phyloP scores from a whole-genome alignment of 1,139 yeast species.

The Pneumocystis oryctolagi region DNA sequence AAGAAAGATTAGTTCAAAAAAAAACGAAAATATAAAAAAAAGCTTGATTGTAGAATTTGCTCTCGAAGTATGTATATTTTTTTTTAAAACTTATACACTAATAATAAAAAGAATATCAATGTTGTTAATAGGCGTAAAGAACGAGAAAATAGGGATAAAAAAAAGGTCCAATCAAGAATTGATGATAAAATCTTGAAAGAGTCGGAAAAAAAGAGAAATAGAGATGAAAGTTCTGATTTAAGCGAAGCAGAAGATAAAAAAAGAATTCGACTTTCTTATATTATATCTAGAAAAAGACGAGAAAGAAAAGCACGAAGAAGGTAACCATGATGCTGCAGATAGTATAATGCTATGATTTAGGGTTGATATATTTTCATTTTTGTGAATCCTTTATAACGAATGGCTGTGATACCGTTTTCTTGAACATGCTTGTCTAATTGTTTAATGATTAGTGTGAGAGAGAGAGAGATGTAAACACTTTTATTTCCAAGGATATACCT shows the following conservation, averaged over 20 bases:
- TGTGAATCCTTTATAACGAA: neutral
- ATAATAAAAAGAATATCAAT: conserved; percentile 45
- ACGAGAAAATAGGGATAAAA: conserved; percentile 37
- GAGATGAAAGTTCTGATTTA: neutral
- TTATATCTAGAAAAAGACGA: neutral
- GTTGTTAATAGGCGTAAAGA: conserved; percentile 84
- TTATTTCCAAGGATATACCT: conserved; percentile 21
- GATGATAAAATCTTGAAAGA: neutral
- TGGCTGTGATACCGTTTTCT: neutral
- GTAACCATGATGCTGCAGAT: neutral
- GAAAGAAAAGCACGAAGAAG: neutral
- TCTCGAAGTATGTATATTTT: conserved; percentile 33
- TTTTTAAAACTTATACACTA: neutral
- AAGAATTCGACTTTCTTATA: neutral
- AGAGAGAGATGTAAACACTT: neutral
- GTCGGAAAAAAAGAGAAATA: neutral
- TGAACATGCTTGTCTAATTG: neutral
- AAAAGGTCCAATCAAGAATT: conserved; percentile 17
- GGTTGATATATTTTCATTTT: neutral
- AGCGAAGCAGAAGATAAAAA: neutral
- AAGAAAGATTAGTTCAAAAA: conserved; percentile 52
- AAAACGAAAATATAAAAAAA: conserved; percentile 43
- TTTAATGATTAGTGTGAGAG: too few relatives aligned
- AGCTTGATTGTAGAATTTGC: conserved; percentile 90
- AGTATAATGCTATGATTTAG: neutral